phyloP scores from a whole-genome alignment of 352 stramenopile species.

The Phytopythium sindhum region DNA sequence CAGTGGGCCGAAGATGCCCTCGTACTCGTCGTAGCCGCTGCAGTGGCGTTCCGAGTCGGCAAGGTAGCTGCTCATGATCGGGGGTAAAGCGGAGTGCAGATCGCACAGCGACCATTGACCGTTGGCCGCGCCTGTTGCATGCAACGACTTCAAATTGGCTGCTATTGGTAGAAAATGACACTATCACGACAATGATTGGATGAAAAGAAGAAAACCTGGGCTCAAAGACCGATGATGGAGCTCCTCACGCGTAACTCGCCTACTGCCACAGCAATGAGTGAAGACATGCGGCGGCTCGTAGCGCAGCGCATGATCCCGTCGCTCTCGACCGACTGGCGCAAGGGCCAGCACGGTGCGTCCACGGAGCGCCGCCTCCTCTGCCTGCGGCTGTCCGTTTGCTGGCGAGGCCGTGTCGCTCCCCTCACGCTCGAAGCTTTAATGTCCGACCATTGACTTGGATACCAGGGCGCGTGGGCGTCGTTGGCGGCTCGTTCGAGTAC shows the following conservation, averaged over 20 bases:
- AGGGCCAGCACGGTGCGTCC: conserved; percentile 67
- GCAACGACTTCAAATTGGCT: not conserved
- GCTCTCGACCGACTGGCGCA: conserved; percentile 58
- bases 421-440: not conserved
- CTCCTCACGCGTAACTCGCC: not conserved
- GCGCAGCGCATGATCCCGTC: conserved; percentile 55
- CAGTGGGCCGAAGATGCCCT: conserved; percentile 54
- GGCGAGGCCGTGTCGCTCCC: not conserved
- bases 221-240: not conserved
- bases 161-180: not conserved
- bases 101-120: not conserved
- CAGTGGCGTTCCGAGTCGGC: conserved; percentile 13
- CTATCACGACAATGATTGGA: not conserved
- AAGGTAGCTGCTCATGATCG: conserved; percentile 19
- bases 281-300: conserved; percentile 24
- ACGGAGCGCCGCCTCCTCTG: not conserved
- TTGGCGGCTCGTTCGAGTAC: conserved; percentile 97
- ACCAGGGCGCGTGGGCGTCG: conserved; percentile 85
- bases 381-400: not conserved
- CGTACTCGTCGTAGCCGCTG: conserved; percentile 65
- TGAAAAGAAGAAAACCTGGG: not conserved
- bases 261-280: not conserved
- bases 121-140: not conserved
- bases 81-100: not conserved
- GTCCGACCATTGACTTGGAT: not conserved